A percentile compares a stretch with the other conserved stretches of the same genome.
Evolutionary conservation across 331 rosid species (phyloP).

Genomic region (Saraca asoca): DNA sequence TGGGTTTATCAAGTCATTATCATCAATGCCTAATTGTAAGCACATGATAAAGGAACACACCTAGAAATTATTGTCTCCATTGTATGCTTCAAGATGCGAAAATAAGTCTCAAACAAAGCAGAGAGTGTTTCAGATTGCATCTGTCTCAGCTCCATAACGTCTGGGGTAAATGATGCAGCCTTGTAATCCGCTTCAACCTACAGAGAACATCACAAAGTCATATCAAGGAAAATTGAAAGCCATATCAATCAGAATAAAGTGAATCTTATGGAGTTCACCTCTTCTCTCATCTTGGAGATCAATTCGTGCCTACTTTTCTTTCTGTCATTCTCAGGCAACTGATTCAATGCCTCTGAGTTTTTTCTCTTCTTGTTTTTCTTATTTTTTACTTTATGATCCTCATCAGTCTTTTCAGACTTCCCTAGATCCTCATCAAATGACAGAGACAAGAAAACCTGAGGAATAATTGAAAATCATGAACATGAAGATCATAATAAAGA

Average conservation of each 20-base stretch:
- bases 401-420: constrained; percentile 54
- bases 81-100: constrained; percentile 82
- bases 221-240: constrained; percentile 10
- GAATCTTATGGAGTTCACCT: constrained; percentile 52
- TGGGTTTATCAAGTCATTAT: constrained; percentile 8
- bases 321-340: constrained; percentile 59
- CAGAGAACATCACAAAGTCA: constrained; percentile 28
- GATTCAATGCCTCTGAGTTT: constrained; percentile 55
- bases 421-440: constrained; percentile 81
- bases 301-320: constrained; percentile 66
- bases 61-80: constrained; percentile 55
- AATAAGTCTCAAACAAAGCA: constrained; percentile 87
- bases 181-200: constrained; percentile 95
- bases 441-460: constrained; percentile 81
- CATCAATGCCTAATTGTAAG: constrained; percentile 2
- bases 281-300: constrained; percentile 72
- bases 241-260: constrained; percentile 28
- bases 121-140: constrained; percentile 90
- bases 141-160: constrained; percentile 63
- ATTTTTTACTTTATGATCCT: constrained; percentile 54
- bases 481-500: constrained; percentile 3
- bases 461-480: constrained; percentile 35
- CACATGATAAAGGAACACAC: constrained; percentile 39
- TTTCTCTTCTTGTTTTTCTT: constrained; percentile 68
- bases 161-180: constrained; percentile 77